Conservation (phyloP, 306 rosid genomes). For the Rubus parviflorus region DNA sequence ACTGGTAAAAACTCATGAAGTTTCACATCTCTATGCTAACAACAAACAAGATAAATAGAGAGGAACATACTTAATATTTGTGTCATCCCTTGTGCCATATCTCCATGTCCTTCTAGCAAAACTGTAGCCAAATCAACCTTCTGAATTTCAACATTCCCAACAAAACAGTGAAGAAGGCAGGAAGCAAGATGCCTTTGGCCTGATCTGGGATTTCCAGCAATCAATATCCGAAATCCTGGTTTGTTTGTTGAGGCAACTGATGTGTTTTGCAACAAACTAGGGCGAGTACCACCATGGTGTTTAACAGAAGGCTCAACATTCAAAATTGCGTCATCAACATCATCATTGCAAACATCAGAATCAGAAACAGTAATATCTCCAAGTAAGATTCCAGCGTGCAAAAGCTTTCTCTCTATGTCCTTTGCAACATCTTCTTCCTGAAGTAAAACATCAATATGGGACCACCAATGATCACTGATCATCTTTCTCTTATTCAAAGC, state of each 20-base stretch:
- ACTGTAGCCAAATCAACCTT: conserved; percentile 95
- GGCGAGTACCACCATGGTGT: conserved; percentile 37
- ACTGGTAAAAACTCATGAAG: not conserved
- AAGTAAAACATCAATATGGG: conserved; percentile 61
- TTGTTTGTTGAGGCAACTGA: conserved; percentile 43
- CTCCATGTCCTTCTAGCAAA: conserved; percentile 92
- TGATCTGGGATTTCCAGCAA: conserved; percentile 74
- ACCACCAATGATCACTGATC: conserved; percentile 77
- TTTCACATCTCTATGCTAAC: not conserved
- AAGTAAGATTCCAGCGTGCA: conserved; percentile 58
- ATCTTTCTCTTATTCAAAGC: conserved; percentile 59
- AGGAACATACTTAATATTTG: conserved; percentile 67
- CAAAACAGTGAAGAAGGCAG: conserved; percentile 83
- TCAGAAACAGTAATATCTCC: conserved; percentile 38
- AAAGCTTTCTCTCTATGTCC: conserved; percentile 61
- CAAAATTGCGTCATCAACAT: conserved; percentile 18
- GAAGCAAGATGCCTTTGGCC: conserved; percentile 97
- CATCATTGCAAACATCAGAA: conserved; percentile 41
- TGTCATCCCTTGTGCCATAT: conserved; percentile 77
- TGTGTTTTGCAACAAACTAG: conserved; percentile 33
- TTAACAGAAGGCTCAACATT: conserved; percentile 35
- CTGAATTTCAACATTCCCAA: conserved; percentile 68
- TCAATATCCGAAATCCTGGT: conserved; percentile 72
- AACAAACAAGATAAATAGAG: conserved; percentile 21
- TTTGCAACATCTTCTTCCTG: conserved; percentile 57